Conservation (phyloP, 805 yeast genomes). For the Schwanniomyces occidentalis region DNA sequence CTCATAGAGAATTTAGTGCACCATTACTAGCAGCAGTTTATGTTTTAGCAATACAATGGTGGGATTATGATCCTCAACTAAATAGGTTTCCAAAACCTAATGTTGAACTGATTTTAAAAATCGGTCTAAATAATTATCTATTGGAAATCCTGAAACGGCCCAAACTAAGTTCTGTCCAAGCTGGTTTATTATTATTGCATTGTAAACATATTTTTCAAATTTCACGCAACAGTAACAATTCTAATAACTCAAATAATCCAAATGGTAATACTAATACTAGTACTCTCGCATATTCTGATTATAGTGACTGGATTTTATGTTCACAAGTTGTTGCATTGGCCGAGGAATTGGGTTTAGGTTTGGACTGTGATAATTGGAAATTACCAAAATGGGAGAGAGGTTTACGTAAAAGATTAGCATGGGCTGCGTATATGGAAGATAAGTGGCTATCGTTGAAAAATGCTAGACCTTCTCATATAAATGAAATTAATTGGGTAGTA, state of each 20-base stretch:
- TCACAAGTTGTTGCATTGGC: constrained; percentile 86
- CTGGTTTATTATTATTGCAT: constrained; percentile 77
- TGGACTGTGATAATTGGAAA: constrained; percentile 90
- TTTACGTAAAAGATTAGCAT: constrained; percentile 80
- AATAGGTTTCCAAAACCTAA: constrained; percentile 80
- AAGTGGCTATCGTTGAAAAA: constrained; percentile 86
- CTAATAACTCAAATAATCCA: constrained; percentile 14
- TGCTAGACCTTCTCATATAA: constrained; percentile 79
- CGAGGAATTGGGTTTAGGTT: constrained; percentile 86
- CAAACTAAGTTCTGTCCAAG: constrained; percentile 87
- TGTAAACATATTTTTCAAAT: constrained; percentile 45
- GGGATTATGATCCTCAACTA: constrained; percentile 84
- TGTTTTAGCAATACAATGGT: constrained; percentile 86
- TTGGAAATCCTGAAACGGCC: constrained; percentile 81
- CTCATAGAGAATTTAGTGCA: constrained; percentile 89
- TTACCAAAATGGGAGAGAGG: constrained; percentile 96
- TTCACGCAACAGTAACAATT: constrained; percentile 9
- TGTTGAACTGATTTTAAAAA: constrained; percentile 46
- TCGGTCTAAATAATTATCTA: constrained; percentile 67
- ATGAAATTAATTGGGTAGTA: constrained; percentile 79
- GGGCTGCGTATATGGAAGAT: constrained; percentile 94
- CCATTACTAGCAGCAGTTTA: constrained; percentile 91
- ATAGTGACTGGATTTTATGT: constrained; percentile 80
- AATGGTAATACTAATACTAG: constrained; percentile 21
- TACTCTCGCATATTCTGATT: too few relatives aligned